Base-by-base conservation (phyloP, 2,329 filamentous ascomycete species). In the Cladophialophora exuberans region DNA sequence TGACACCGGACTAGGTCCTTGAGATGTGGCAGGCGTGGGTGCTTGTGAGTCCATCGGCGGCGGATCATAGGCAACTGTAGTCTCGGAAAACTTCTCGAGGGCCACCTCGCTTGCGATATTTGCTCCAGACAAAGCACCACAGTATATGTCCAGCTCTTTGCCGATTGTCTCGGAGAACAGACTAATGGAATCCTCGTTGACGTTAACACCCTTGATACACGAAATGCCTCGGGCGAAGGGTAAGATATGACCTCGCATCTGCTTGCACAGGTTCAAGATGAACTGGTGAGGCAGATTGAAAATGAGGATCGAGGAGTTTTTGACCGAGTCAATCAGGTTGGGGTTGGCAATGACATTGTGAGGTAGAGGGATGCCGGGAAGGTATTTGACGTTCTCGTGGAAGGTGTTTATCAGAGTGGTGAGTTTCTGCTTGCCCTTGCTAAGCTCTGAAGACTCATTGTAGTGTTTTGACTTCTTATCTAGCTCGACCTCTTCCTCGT, bases 261-360 rank as follows among this genome's bases (percentile, higher is more conserved):
- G 86, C 61, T 88, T 82, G 77, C 92, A 96, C 58, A 92, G 88
- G 60, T 87, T 87, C 69, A 83, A 83, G 69, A 99, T 97, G 72
- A 99, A 99, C 73, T 96, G 90, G 76, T 99, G 94, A 23, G 94
- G 89, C 54, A 96, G 82, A 76, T 97, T 97, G 82, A 99, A 99
- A 70, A 99, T 81, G 61, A 99, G 84, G 60, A 99, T 89, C 22
- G 90, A 89, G 22, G 92, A 88, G 72, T 88, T 85, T 68, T 86
- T 85, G 69, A 94, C 93, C 15, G 94, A 83, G 58, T 92, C 89
- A 59, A 83, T 77, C 52, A 95, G 78, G 23, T 89, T 89, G 15
- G 91, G 87, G 71, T 94, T 94, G 64, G 91, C 91, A 64, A 92
- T 74, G 54, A 96, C 52, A 72, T 99, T 99, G 58, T 79, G 67